Percentiles rank a stretch among this genome's conserved stretches.
Conservation (phyloP, 2,329 filamentous ascomycete genomes). For the Diplodia intermedia region DNA sequence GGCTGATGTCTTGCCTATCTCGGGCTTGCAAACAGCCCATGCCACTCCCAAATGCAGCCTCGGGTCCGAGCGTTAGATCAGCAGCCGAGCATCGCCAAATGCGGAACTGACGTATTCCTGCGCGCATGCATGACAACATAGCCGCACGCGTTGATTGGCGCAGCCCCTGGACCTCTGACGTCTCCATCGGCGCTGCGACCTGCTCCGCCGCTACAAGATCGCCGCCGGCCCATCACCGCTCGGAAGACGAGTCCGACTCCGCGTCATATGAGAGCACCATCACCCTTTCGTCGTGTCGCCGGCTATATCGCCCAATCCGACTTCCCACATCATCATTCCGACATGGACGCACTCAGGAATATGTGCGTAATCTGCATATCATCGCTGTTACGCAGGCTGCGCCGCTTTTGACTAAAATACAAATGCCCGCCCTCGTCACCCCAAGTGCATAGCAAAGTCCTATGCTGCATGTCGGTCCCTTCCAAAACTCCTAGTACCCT, state of each 20-base stretch:
- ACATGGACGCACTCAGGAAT: not conserved
- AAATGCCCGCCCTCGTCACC: not conserved
- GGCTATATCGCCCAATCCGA: too few relatives aligned
- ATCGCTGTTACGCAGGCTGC: not conserved
- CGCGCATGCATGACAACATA: not conserved
- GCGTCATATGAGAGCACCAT: not conserved
- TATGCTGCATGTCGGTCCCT: not conserved
- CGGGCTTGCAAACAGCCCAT: not conserved
- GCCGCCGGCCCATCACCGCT: not conserved
- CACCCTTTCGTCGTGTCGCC: too few relatives aligned
- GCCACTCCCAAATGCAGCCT: not conserved
- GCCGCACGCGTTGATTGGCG: not conserved
- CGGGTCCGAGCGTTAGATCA: conserved; percentile 5
- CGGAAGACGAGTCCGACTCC: not conserved
- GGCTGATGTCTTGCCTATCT: too few relatives aligned
- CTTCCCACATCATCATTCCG: too few relatives aligned
- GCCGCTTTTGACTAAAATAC: not conserved
- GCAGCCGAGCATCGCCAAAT: not conserved
- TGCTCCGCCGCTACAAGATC: conserved; percentile 5
- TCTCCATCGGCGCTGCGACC: not conserved
- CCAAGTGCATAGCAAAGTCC: not conserved
- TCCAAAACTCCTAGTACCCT: not conserved
- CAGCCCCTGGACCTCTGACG: not conserved
- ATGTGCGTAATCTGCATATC: not conserved
- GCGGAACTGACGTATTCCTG: conserved; percentile 7